Evolutionary conservation across 2,329 filamentous ascomycete species (phyloP).

Genomic region (Leptoxyphium fumago): DNA sequence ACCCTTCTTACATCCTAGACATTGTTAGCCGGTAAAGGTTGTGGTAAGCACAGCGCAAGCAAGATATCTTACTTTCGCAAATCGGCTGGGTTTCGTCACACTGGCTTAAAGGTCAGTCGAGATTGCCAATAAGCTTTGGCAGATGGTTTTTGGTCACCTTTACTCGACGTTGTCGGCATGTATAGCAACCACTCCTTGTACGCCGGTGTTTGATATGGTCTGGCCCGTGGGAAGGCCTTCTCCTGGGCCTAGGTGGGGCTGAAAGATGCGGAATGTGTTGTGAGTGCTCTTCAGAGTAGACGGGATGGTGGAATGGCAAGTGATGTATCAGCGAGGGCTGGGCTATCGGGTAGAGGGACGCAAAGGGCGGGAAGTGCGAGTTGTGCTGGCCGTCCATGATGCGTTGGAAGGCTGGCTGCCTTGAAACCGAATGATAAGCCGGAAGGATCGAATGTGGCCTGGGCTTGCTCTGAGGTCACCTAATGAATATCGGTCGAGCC

Average conservation of each 20-base stretch:
- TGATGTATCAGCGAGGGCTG: conserved; percentile 18
- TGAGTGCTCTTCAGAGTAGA: conserved; percentile 1
- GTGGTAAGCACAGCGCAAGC: too few species aligned
- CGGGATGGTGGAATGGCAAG: conserved; percentile 8
- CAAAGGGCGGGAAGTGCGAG: conserved; percentile 15
- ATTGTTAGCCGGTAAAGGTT: conserved; percentile 4
- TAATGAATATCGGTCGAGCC: not conserved
- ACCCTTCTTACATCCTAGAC: conserved; percentile 72
- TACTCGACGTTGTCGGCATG: conserved; percentile 75
- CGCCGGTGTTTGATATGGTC: conserved; percentile 85
- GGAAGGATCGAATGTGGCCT: not conserved
- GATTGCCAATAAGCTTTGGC: not conserved
- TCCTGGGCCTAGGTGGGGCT: conserved; percentile 8
- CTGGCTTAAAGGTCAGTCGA: conserved; percentile 30
- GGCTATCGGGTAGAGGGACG: conserved; percentile 16
- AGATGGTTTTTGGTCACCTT: conserved; percentile 35
- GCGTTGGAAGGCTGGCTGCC: not conserved
- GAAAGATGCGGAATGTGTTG: not conserved
- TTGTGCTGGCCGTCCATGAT: conserved; percentile 17
- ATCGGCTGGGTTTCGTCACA: conserved; percentile 81
- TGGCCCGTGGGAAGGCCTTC: conserved; percentile 14
- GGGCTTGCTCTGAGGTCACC: not conserved
- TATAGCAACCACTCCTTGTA: conserved; percentile 87
- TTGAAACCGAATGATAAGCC: too few species aligned
- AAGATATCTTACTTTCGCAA: conserved; percentile 51